Evolutionary conservation across 495 filamentous ascomycete species (phyloP), one percentile per base, ranked within the genome.

Genomic region (Penicillium egyptiacum): DNA sequence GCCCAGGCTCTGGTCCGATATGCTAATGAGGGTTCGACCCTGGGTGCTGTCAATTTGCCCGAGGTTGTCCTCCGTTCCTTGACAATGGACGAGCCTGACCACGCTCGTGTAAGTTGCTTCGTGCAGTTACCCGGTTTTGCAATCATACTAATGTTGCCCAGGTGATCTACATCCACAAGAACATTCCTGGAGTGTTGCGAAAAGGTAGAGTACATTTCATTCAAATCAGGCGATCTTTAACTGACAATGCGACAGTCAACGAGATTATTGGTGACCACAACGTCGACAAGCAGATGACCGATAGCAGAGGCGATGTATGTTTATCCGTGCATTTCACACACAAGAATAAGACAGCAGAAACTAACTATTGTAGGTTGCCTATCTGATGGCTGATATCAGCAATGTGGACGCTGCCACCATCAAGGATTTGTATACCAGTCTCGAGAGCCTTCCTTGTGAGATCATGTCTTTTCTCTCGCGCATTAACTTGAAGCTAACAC

Each of bases 341-440:
- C 41, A 11, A 28, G 4, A 54, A 19, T 16, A 55, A 33, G 3
- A 39, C 46, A 16, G 3, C 6, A 22, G 20, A 19, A 52, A 17
- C 48, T 72, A 60, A 74, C 53, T 12, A 17, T 57, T 50, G 20
- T 59, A 88, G 86, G 82, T 92, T 57, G 95, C 95, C 22, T 99
- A 98, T 69, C 78, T 98, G 57, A 96, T 99, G 94, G 94, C 95
- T 20, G 95, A 99, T 76, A 88, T 99, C 59, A 96, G 89, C 75
- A 79, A 89, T 53, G 91, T 96, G 63, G 85, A 89, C 64, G 73
- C 81, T 12, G 78, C 77, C 22, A 88, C 94, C 58, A 93, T 98
- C 70, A 91, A 90, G 75, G 86, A 89, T 53, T 79, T 99, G 37
- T 90, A 86, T 57, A 86, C 91, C 66, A 86, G 79, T 64, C 79